phyloP scores from a whole-genome alignment of 1,284 basidiomycete genomes.

The Trichosporon sp. region DNA sequence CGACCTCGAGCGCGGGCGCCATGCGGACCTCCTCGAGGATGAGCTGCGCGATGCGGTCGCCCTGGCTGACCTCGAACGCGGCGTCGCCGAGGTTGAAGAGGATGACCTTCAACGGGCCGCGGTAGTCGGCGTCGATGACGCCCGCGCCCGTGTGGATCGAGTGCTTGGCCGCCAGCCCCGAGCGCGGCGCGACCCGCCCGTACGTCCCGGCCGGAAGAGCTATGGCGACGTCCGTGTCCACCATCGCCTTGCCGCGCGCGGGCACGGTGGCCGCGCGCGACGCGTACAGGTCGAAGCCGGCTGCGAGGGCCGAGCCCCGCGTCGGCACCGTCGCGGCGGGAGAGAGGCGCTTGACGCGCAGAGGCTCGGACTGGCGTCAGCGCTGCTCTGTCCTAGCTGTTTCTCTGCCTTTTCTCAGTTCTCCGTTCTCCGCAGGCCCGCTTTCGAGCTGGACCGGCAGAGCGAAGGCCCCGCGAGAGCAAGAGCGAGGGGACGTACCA shows the following conservation, averaged over 20 bases:
- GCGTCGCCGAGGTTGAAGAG: slow-evolving; percentile 87
- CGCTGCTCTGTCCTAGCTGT: too few species aligned
- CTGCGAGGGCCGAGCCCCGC: slow-evolving; percentile 77
- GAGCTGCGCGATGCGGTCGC: slow-evolving; percentile 92
- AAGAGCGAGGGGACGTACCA: background rate
- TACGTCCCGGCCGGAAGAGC: slow-evolving; percentile 94
- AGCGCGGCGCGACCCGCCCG: slow-evolving; percentile 93
- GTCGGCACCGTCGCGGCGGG: slow-evolving; percentile 81
- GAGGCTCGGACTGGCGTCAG: slow-evolving; percentile 34
- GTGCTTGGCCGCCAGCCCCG: slow-evolving; percentile 91
- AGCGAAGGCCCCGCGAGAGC: too few species aligned
- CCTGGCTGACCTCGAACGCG: slow-evolving; percentile 89
- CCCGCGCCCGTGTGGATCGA: slow-evolving; percentile 98
- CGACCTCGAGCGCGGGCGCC: slow-evolving; percentile 79
- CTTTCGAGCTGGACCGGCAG: too few species aligned
- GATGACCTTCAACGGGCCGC: slow-evolving; percentile 85
- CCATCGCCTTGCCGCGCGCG: slow-evolving; percentile 79
- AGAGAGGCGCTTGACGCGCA: slow-evolving; percentile 81
- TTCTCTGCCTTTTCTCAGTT: background rate
- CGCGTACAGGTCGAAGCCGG: slow-evolving; percentile 91
- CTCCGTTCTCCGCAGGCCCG: too few species aligned
- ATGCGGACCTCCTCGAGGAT: slow-evolving; percentile 88
- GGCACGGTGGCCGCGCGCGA: slow-evolving; percentile 76
- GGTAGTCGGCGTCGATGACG: slow-evolving; percentile 94
- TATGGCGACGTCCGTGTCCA: slow-evolving; percentile 90